Evolutionary conservation across 805 yeast species (phyloP), one percentile per base, ranked within the genome.

Genomic region (Saccharomycopsis lassenensis): DNA sequence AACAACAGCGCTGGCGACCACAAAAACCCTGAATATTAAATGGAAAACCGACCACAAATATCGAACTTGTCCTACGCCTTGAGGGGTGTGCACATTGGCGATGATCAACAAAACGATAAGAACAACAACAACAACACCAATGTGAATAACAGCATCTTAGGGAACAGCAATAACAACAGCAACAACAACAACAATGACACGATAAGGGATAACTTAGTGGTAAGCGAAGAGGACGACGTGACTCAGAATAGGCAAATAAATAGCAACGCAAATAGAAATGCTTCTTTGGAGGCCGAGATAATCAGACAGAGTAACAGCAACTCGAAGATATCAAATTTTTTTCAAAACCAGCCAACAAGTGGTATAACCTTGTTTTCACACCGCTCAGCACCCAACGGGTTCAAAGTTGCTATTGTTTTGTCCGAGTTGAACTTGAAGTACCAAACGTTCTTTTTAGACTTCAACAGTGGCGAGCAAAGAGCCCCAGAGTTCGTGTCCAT

Each of bases 381-480:
- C 74, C 78, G 93, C 47, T 78, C 89, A 3, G 95, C 95, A 1
- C 96, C 96, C 19, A 87, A 87, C 57, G 96, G 96, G 1, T 87
- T 84, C 66, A 89, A 91, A 58, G 94, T 89, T 11, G 95, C 96
- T 19, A 85, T 87, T 30, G 78, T 85, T 21, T 63, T 91, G 41
- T 73, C 85, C 40, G 97, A 89, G 57, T 69, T 89, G 48, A 80
- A 80, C 39, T 69, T 79, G 51, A 72, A 71, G 23, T 89, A 80
- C 60, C 74, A 76, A 48, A 85, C 95, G 2, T 74, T 86, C 37
- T 79, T 83, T 48, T 63, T 87, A 37, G 95, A 87, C 59, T 85
- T 87, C 58, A 80, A 80, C 55, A 67, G 67, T 44, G 93, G 94
- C 40, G 96, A 87, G 57, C 95, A 87, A 55, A 63, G 95, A 44